These are phyloP conservation scores for Chloromonas sp. DNA, from an alignment of 163 green algal genomes.

Conservation along the genomic window DNA sequence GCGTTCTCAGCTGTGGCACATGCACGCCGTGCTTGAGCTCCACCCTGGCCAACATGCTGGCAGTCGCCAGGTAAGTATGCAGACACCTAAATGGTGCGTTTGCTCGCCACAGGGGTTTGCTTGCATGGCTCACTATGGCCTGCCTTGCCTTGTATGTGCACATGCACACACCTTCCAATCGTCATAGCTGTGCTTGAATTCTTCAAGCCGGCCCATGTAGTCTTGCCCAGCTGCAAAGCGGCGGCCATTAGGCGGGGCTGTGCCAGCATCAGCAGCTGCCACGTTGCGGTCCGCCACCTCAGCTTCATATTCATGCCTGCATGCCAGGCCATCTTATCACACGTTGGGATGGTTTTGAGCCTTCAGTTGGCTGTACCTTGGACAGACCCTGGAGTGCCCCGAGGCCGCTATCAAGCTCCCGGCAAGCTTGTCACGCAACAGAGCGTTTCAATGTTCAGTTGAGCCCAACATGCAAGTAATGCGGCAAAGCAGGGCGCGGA, in stretches of 20 bases:
- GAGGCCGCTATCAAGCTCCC: background rate
- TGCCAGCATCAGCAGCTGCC: background rate
- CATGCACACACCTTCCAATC: slow-evolving; percentile 6
- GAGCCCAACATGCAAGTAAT: background rate
- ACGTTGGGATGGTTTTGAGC: background rate
- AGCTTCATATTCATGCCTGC: slow-evolving; percentile 7
- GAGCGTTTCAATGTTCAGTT: background rate
- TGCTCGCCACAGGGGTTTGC: background rate
- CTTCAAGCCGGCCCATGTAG: background rate
- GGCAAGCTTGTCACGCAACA: background rate
- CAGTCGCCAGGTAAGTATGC: background rate
- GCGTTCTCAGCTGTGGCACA: too few relatives aligned
- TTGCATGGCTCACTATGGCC: background rate
- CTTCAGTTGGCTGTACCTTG: background rate
- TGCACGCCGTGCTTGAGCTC: too few relatives aligned
- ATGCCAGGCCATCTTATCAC: background rate
- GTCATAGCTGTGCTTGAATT: background rate
- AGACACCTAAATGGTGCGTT: background rate
- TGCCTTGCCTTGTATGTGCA: background rate
- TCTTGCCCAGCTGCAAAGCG: slow-evolving; percentile 1
- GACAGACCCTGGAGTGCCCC: background rate
- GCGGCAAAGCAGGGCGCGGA: background rate
- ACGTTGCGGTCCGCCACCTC: background rate
- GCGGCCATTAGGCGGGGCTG: background rate
- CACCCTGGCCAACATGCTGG: background rate